Evolutionary conservation across 495 filamentous ascomycete species (phyloP).

Genomic region (Articulospora tetracladia): DNA sequence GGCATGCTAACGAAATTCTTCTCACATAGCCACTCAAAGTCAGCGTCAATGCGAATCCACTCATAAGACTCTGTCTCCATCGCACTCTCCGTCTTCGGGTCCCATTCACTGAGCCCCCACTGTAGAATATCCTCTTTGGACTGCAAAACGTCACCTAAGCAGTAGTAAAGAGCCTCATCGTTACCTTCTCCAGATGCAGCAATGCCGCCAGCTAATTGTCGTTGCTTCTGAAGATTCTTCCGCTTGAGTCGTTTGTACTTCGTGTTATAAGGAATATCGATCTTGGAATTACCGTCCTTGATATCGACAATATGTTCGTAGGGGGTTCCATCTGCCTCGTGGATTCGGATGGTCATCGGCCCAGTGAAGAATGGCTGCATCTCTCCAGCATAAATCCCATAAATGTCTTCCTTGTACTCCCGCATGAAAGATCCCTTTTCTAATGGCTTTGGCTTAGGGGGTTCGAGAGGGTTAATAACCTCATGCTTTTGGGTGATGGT

Average conservation of each 20-base stretch:
- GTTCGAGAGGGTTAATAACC: constrained; percentile 18
- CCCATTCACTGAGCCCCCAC: constrained; percentile 88
- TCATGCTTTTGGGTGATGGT: constrained; percentile 77
- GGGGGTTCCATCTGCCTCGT: constrained; percentile 96
- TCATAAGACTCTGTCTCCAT: constrained; percentile 98
- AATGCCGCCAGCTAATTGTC: constrained; percentile 51
- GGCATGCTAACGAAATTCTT: constrained; percentile 70
- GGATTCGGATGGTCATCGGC: constrained; percentile 95
- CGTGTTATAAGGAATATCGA: constrained; percentile 97
- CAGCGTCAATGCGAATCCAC: constrained; percentile 96
- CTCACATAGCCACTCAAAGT: constrained; percentile 96
- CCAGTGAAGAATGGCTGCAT: constrained; percentile 82
- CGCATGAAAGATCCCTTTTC: constrained; percentile 71
- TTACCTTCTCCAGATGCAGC: constrained; percentile 62
- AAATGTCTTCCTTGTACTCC: constrained; percentile 73
- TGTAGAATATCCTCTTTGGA: constrained; percentile 73
- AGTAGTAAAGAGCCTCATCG: constrained; percentile 86
- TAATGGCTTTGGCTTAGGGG: constrained; percentile 7
- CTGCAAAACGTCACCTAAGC: constrained; percentile 85
- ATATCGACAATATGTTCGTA: constrained; percentile 98
- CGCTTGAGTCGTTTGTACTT: constrained; percentile 98
- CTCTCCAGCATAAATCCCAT: constrained; percentile 64
- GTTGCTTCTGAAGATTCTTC: constrained; percentile 82
- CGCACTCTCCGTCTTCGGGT: constrained; percentile 72
- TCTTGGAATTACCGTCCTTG: constrained; percentile 72